A percentile compares a stretch with the other conserved stretches of the same genome.
Conservation (phyloP, 305 asterid species). For the Fraxinus albicans region DNA sequence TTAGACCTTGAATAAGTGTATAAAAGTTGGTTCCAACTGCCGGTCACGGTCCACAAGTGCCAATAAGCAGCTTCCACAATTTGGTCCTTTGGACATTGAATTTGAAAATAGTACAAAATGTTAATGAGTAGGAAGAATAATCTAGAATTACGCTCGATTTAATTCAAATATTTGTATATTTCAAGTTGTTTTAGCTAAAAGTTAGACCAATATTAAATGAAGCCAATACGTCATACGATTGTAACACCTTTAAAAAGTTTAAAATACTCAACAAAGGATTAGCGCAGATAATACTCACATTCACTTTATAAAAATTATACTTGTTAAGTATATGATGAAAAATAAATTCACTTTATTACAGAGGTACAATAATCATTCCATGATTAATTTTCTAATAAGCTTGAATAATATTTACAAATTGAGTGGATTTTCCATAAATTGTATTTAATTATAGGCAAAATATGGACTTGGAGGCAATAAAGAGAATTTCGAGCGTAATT, state of each 20-base stretch:
- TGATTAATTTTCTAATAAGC: neutral
- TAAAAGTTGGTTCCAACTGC: slow-evolving; percentile 22
- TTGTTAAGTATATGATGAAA: neutral
- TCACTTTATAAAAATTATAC: neutral
- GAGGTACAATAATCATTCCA: neutral
- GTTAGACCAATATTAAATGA: too few species aligned
- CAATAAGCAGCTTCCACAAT: slow-evolving; percentile 20
- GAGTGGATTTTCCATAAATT: neutral
- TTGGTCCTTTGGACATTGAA: neutral
- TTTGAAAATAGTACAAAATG: slow-evolving; percentile 14
- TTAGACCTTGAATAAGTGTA: too few species aligned
- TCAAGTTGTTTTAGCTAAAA: neutral
- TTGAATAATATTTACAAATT: too few species aligned
- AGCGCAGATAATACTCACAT: neutral
- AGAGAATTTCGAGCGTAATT: neutral
- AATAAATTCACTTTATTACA: too few species aligned
- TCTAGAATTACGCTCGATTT: neutral
- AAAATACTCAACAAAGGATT: neutral
- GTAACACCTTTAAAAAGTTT: neutral
- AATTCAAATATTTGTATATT: neutral
- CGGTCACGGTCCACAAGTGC: slow-evolving; percentile 19
- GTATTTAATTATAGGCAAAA: too few species aligned
- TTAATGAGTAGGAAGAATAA: neutral
- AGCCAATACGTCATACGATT: neutral
- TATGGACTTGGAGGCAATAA: neutral